phyloP scores from a whole-genome alignment of 1,139 yeast genomes.

The Protomyces inundatus region DNA sequence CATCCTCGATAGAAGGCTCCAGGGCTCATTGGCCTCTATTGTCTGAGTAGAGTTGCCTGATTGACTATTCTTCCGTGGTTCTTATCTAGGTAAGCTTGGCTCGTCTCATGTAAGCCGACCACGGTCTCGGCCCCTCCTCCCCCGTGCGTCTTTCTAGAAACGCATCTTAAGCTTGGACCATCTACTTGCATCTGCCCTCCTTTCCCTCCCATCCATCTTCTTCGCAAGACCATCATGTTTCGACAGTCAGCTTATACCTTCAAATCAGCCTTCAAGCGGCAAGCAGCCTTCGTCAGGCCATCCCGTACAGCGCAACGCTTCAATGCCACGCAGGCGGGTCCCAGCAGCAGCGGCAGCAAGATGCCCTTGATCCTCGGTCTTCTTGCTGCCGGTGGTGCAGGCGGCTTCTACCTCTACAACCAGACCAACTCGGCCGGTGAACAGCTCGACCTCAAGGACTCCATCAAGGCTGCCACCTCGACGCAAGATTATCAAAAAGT shows the following conservation, averaged over 20 bases:
- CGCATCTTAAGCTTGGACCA: background rate
- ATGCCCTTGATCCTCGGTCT: constrained; percentile 1
- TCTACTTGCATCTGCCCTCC: background rate
- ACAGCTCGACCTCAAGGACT: constrained; percentile 14
- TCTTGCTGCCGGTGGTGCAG: constrained; percentile 14
- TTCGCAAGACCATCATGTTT: background rate
- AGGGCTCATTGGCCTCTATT: too few species aligned
- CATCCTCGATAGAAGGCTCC: too few species aligned
- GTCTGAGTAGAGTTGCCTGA: too few species aligned
- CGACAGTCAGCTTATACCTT: background rate
- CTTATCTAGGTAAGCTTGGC: too few species aligned
- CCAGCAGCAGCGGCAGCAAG: background rate
- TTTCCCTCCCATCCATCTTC: too few species aligned
- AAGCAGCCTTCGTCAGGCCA: background rate
- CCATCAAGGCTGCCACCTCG: constrained; percentile 13
- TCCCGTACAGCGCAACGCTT: background rate
- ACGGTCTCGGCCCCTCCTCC: too few species aligned
- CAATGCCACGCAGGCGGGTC: background rate
- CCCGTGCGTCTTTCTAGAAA: background rate
- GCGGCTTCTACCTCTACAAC: constrained; percentile 21
- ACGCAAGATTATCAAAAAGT: constrained; percentile 18
- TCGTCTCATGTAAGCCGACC: too few species aligned
- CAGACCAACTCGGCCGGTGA: constrained; percentile 22
- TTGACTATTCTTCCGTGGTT: too few species aligned
- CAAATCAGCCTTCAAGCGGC: background rate